These are phyloP conservation scores for Bromus sterilis DNA, from an alignment of 176 grass and related monocot species.

Conservation along the genomic window DNA sequence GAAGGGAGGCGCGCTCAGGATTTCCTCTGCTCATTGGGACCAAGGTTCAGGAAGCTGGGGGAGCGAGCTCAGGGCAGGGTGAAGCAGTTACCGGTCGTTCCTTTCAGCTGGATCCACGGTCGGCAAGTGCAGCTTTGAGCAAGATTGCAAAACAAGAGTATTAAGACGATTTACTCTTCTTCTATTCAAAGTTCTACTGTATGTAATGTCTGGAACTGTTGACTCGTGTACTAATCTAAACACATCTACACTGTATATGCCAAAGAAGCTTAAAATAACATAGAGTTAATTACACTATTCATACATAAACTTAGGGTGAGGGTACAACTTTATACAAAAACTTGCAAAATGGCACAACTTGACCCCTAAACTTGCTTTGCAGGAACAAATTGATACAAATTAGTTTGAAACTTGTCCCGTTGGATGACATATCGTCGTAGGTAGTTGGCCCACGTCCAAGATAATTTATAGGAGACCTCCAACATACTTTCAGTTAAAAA, in stretches of 20 bases:
- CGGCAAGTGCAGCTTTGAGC: neutral
- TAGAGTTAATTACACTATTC: too few relatives aligned
- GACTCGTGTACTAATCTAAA: neutral
- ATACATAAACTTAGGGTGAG: too few relatives aligned
- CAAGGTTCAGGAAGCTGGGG: conserved; percentile 4
- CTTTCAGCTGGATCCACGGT: neutral
- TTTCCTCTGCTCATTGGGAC: neutral
- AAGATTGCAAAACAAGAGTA: neutral
- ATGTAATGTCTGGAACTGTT: neutral
- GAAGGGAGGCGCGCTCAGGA: conserved; percentile 7
- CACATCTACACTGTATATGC: neutral
- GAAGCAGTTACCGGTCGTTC: neutral
- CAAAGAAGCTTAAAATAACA: neutral
- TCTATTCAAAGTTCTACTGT: neutral
- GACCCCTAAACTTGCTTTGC: too few relatives aligned
- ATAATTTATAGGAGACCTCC: too few relatives aligned
- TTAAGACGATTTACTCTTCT: neutral
- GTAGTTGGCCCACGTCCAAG: too few relatives aligned
- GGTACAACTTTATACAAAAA: too few relatives aligned
- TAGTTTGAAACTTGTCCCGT: too few relatives aligned
- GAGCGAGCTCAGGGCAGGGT: neutral
- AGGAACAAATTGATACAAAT: too few relatives aligned
- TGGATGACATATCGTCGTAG: too few relatives aligned
- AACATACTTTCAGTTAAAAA: too few relatives aligned
- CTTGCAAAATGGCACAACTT: too few relatives aligned